Evolutionary conservation across 2,329 filamentous ascomycete genomes (phyloP).

Genomic region (Aschersonia sp.): DNA sequence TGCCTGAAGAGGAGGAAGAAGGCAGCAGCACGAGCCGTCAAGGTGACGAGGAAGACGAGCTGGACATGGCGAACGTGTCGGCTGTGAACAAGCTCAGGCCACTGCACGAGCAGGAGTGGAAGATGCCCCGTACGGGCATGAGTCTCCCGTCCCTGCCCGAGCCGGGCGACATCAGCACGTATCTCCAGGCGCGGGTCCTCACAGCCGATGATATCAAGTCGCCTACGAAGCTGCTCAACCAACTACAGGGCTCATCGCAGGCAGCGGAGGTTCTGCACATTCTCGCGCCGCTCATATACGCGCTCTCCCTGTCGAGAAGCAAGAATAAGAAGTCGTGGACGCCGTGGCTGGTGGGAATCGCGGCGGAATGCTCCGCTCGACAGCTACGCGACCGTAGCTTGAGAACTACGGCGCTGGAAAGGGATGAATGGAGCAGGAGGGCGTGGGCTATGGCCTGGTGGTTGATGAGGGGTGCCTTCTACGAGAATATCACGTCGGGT

Average conservation of each 20-base stretch:
- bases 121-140: slow-evolving; percentile 88
- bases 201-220: slow-evolving; percentile 96
- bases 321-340: slow-evolving; percentile 75
- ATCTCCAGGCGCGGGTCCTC: slow-evolving; percentile 78
- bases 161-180: slow-evolving; percentile 69
- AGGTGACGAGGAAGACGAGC: slow-evolving; percentile 10
- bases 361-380: slow-evolving; percentile 76
- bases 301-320: slow-evolving; percentile 60
- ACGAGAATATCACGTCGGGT: slow-evolving; percentile 77
- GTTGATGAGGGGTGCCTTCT: slow-evolving; percentile 92
- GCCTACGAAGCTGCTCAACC: slow-evolving; percentile 72
- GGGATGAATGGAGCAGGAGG: slow-evolving; percentile 76
- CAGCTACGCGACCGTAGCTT: slow-evolving; percentile 65
- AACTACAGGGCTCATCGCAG: slow-evolving; percentile 57
- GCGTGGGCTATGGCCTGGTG: slow-evolving; percentile 93
- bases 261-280: slow-evolving; percentile 87
- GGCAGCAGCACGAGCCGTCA: slow-evolving; percentile 25
- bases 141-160: slow-evolving; percentile 73
- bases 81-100: slow-evolving; percentile 9
- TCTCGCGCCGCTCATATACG: slow-evolving; percentile 75
- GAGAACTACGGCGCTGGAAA: slow-evolving; percentile 74
- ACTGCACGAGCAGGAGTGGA: slow-evolving; percentile 51
- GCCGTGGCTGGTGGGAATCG: slow-evolving; percentile 79
- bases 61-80: slow-evolving; percentile 17
- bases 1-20: slow-evolving; percentile 11